Evolutionary conservation across 805 yeast species (phyloP), one percentile per base, ranked within the genome.

Genomic region (Priceomyces melissophilus): DNA sequence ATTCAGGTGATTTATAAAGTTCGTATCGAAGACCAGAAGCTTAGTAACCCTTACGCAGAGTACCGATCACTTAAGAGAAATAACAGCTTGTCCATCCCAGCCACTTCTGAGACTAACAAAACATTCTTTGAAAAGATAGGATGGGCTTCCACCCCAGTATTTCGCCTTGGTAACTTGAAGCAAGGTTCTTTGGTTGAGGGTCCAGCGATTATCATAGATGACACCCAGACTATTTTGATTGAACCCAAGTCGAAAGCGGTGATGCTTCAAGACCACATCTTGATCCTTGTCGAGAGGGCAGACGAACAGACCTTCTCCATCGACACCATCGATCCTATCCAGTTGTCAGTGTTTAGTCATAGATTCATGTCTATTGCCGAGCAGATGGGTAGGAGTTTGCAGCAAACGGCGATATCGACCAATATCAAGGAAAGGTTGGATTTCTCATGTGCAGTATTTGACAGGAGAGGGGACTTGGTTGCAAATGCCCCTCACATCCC

Each of bases 401-500:
- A 85, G 48, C 83, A 84, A 61, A 87, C 93, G 0, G 74, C 91
- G 2, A 88, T 87, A 8, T 81, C 88, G 4, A 84, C 90, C 2
- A 87, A 87, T 54, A 90, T 87, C 30, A 87, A 87, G 55, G 95
- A 87, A 56, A 68, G 96, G 39, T 64, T 86, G 28, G 95, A 87
- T 58, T 87, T 84, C 58, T 83, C 90, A 25, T 87, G 95, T 67
- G 96, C 96, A 2, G 61, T 87, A 15, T 87, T 87, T 57, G 87
- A 83, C 50, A 70, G 82, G 1, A 70, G 74, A 70, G 82, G 1
- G 70, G 74, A 82, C 20, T 64, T 87, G 28, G 89, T 85, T 16
- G 93, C 96, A 4, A 87, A 86, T 63, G 95, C 95, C 0, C 95
- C 95, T 1, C 90, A 85, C 55, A 78, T 87, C 34, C 95, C 96